Conservation (phyloP, 1,284 basidiomycete genomes). For the Melampsora larici-populina region DNA sequence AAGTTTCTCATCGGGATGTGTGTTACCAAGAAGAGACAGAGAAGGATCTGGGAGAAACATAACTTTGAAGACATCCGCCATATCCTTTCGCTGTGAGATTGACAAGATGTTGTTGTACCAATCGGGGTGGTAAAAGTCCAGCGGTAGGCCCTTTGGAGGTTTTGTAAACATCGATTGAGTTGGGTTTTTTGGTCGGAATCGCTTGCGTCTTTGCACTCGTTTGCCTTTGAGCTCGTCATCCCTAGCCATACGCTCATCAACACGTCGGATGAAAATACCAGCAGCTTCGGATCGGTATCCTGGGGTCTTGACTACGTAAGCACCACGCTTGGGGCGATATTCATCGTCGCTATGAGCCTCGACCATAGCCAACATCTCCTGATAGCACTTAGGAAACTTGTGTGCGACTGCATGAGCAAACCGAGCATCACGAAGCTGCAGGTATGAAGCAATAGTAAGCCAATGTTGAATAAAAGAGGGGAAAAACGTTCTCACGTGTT, state of each 20-base stretch:
- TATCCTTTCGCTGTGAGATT: background rate
- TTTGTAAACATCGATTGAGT: background rate
- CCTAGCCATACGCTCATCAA: background rate
- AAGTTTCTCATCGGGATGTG: too few species aligned
- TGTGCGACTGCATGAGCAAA: background rate
- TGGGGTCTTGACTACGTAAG: constrained; percentile 12
- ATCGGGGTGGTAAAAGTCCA: constrained; percentile 12
- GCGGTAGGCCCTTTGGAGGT: background rate
- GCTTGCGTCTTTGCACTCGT: background rate
- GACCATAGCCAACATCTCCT: background rate
- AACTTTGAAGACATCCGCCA: background rate
- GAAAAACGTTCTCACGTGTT: too few species aligned
- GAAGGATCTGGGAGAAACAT: constrained; percentile 13
- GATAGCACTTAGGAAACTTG: constrained; percentile 13
- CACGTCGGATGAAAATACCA: constrained; percentile 9
- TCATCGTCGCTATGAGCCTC: constrained; percentile 5
- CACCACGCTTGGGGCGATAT: background rate
- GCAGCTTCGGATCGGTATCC: constrained; percentile 2
- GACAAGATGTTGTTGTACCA: constrained; percentile 22
- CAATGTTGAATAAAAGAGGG: too few species aligned
- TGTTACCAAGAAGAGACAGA: background rate
- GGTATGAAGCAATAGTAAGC: too few species aligned
- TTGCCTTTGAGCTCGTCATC: background rate
- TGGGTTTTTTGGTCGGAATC: background rate
- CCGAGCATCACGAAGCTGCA: background rate